Percentiles rank a stretch among this genome's conserved stretches.
These are phyloP conservation scores for Curvularia hawaiiensis DNA, from an alignment of 2,329 filamentous ascomycete genomes.

Conservation along the genomic window DNA sequence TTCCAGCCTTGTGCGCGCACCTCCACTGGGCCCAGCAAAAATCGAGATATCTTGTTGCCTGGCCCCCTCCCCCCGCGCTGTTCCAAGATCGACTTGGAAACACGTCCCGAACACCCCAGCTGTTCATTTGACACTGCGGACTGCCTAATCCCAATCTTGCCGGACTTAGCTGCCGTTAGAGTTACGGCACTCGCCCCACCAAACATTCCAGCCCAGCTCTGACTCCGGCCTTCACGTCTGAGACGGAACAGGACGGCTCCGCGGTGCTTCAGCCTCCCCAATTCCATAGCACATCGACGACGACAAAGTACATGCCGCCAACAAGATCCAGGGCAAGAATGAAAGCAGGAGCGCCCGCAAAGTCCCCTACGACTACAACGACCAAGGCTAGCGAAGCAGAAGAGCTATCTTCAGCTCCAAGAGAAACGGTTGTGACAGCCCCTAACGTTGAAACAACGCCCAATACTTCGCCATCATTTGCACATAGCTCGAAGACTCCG, in stretches of 20 bases:
- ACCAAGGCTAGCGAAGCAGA: conserved; percentile 31
- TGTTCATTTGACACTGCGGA: conserved; percentile 19
- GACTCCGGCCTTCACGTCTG: conserved; percentile 20
- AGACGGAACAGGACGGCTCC: conserved; percentile 15
- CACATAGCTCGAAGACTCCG: conserved; percentile 34
- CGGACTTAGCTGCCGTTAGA: conserved; percentile 38
- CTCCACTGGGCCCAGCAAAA: conserved; percentile 37
- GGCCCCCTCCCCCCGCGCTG: conserved; percentile 39
- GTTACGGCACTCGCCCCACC: conserved; percentile 38
- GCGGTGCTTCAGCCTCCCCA: conserved; percentile 19
- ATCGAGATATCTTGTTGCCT: conserved; percentile 45
- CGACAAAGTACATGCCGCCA: conserved; percentile 39
- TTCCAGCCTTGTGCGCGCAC: conserved; percentile 45
- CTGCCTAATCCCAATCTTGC: conserved; percentile 26
- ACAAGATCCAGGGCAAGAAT: conserved; percentile 43
- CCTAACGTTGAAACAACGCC: conserved; percentile 33
- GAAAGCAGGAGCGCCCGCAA: conserved; percentile 37
- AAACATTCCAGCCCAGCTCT: conserved; percentile 28
- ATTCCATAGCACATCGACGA: conserved; percentile 9
- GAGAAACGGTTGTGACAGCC: conserved; percentile 39
- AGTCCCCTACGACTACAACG: conserved; percentile 27
- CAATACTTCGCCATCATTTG: conserved; percentile 41
- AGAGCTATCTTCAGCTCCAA: conserved; percentile 30
- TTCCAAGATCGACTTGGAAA: conserved; percentile 32
- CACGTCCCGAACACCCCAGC: conserved; percentile 28